Percentiles rank a stretch among this genome's conserved stretches.
These are phyloP conservation scores for Metschnikowia gruessii DNA, from an alignment of 805 yeast species.

Conservation along the genomic window DNA sequence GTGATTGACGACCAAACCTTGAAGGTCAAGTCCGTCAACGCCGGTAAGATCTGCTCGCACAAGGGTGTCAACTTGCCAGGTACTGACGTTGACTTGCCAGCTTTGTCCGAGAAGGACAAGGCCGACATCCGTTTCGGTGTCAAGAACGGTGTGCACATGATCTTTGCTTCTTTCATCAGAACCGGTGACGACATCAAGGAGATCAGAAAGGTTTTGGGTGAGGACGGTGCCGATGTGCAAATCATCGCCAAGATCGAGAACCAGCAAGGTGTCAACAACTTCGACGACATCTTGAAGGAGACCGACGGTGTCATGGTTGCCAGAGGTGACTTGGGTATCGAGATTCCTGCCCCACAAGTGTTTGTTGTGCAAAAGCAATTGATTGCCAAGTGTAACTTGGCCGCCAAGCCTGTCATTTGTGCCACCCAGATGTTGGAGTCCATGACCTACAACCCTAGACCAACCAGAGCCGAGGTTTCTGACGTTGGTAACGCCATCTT, in stretches of 20 bases:
- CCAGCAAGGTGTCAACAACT: slow-evolving; percentile 99
- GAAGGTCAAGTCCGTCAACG: slow-evolving; percentile 85
- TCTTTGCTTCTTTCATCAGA: slow-evolving; percentile 98
- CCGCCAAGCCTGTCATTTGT: slow-evolving; percentile 99
- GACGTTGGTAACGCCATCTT: slow-evolving; percentile 99
- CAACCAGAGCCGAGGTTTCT: slow-evolving; percentile 99
- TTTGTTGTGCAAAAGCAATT: slow-evolving; percentile 98
- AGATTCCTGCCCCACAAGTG: slow-evolving; percentile 98
- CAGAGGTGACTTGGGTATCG: slow-evolving; percentile 99
- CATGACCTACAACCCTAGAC: slow-evolving; percentile 99
- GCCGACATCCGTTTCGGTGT: slow-evolving; percentile 93
- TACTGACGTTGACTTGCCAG: slow-evolving; percentile 98
- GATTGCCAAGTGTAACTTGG: slow-evolving; percentile 98
- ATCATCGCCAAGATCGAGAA: slow-evolving; percentile 97
- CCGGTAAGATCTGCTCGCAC: slow-evolving; percentile 94
- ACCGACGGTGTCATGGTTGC: slow-evolving; percentile 99
- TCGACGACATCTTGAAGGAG: slow-evolving; percentile 88
- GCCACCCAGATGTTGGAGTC: slow-evolving; percentile 99
- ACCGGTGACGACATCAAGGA: slow-evolving; percentile 84
- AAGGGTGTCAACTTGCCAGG: slow-evolving; percentile 99
- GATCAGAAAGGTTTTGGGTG: slow-evolving; percentile 93
- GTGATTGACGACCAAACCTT: slow-evolving; percentile 75
- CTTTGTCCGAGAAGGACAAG: slow-evolving; percentile 94
- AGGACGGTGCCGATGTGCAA: slow-evolving; percentile 94
- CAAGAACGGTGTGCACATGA: slow-evolving; percentile 95